A percentile compares a stretch with the other conserved stretches of the same genome.
These are phyloP conservation scores for Mycena indigotica DNA, from an alignment of 768 basidiomycete genomes.

Conservation along the genomic window DNA sequence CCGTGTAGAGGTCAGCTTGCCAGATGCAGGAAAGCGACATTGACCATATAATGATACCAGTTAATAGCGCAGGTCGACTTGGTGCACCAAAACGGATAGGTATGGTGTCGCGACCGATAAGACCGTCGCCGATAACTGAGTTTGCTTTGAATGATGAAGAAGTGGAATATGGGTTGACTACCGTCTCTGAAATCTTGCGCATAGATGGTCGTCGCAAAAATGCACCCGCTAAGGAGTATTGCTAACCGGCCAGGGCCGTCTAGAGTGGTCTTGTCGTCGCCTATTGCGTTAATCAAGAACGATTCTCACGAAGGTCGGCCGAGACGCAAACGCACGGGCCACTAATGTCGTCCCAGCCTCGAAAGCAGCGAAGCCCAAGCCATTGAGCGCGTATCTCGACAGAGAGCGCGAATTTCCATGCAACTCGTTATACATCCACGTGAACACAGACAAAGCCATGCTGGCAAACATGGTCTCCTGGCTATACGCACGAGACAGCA, in stretches of 20 bases:
- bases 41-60: constrained; percentile 39
- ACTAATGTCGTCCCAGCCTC: constrained; percentile 22
- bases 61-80: constrained; percentile 27
- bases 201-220: constrained; percentile 45
- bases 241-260: constrained; percentile 33
- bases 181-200: constrained; percentile 33
- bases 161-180: neutral
- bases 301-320: no score
- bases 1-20: constrained; percentile 31
- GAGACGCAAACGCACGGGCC: constrained; percentile 18
- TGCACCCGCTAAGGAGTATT: constrained; percentile 34
- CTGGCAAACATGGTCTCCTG: constrained; percentile 14
- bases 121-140: constrained; percentile 35
- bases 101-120: constrained; percentile 41
- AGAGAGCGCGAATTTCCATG: constrained; percentile 12
- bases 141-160: constrained; percentile 26
- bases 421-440: constrained; percentile 21
- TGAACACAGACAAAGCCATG: constrained; percentile 16
- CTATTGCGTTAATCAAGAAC: no score
- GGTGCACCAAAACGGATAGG: constrained; percentile 41
- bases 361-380: constrained; percentile 21
- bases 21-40: constrained; percentile 33
- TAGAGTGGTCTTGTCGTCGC: constrained; percentile 21
- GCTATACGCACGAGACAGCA: constrained; percentile 17
- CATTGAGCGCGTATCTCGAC: constrained; percentile 16